Evolutionary conservation across 495 filamentous ascomycete genomes (phyloP), one percentile per base, ranked within the genome.

Genomic region (Xylaria castorea): DNA sequence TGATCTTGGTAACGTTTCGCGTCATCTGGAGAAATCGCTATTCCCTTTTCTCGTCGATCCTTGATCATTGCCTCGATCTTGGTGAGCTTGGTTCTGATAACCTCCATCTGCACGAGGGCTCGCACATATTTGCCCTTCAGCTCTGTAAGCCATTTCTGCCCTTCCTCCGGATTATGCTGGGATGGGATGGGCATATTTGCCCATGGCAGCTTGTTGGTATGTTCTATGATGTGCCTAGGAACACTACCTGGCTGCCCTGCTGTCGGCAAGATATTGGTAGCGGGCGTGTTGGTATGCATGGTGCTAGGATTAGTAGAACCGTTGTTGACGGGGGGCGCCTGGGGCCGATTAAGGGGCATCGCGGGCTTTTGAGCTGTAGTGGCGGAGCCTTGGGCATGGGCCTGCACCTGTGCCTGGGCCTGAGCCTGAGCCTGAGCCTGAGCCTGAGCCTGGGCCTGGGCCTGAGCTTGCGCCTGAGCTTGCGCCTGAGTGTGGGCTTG

Each of bases 141-240:
- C 0, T 82, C 79, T 1, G 70, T 50, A 3, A 81, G 48, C 76
- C 76, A 84, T 48, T 82, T 83, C 3, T 72, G 66, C 11, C 70
- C 75, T 46, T 75, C 73, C 7, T 80, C 78, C 2, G 55, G 76
- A n/a, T 79, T 66, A 36, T 71, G 18, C 32, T 73, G 68, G 1
- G 63, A 0, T 12, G 81, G 62, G 34, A 68, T 65, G 25, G 75
- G 30, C 6, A 83, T 75, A 1, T 71, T 40, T 12, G 66, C 53
- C 73, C 83, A 84, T 9, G 75, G 77, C 27, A 85, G 69, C 34
- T 83, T 80, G 42, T 77, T 79, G 7, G 81, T 46, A 57, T 85
- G 83, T 0, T 78, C 74, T n/a, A 81, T 18, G 38, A 85, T 79
- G 42, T 77, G 57, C n/a, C 76, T 73, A 0, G 82, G 79, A 2